A percentile compares a stretch with the other conserved stretches of the same genome.
Evolutionary conservation across 2,329 filamentous ascomycete genomes (phyloP).

Genomic region (Bipolaris victoriae): DNA sequence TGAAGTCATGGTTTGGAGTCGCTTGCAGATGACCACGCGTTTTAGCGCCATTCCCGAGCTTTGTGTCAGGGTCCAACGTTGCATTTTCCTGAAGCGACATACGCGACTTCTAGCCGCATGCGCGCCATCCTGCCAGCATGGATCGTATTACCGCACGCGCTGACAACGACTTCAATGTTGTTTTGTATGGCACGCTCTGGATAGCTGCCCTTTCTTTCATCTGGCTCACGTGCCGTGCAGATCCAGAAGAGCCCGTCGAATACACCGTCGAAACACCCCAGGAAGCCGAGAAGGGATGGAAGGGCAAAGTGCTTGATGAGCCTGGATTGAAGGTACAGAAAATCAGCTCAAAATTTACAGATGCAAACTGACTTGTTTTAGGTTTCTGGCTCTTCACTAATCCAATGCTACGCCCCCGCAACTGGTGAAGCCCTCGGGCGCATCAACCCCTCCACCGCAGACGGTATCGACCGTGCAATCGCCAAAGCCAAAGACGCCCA

Average conservation of each 20-base stretch:
- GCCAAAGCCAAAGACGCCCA: conserved; percentile 77
- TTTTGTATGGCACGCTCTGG: conserved; percentile 30
- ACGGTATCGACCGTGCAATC: conserved; percentile 80
- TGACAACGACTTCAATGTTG: conserved; percentile 30
- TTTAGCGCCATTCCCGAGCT: conserved; percentile 8
- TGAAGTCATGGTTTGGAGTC: conserved; percentile 3
- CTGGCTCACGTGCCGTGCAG: conserved; percentile 35
- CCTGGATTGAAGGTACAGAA: conserved; percentile 64
- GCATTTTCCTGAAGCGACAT: conserved; percentile 6
- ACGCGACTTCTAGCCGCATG: conserved; percentile 10
- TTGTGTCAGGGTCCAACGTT: conserved; percentile 12
- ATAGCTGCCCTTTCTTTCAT: conserved; percentile 30
- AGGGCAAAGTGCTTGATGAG: conserved; percentile 63
- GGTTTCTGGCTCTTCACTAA: conserved; percentile 67
- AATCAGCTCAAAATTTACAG: neutral
- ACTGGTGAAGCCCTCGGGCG: conserved; percentile 83
- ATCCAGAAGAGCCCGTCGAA: conserved; percentile 55
- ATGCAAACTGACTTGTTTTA: conserved; percentile 33
- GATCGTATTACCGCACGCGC: conserved; percentile 32
- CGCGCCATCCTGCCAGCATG: conserved; percentile 25
- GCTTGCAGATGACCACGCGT: conserved; percentile 28
- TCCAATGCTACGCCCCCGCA: conserved; percentile 88
- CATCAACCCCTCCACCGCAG: conserved; percentile 76
- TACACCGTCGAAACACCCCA: conserved; percentile 70
- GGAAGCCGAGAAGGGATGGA: conserved; percentile 60